These are phyloP conservation scores for Heterobasidion annosum DNA, from an alignment of 1,284 basidiomycete genomes.

Conservation along the genomic window DNA sequence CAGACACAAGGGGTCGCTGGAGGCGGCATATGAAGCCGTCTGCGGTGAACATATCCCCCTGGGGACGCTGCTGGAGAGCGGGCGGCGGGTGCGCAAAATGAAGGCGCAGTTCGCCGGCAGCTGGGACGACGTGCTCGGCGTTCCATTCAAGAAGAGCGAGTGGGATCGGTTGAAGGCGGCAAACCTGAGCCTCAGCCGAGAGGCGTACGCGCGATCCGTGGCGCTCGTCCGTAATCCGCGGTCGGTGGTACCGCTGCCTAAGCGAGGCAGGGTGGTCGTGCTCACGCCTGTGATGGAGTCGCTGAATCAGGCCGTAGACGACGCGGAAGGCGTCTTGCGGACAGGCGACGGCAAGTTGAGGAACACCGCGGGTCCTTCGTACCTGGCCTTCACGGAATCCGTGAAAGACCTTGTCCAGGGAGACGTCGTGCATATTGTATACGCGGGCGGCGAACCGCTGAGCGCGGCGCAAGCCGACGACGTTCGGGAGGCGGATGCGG, in stretches of 20 bases:
- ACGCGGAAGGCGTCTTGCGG: slow-evolving; percentile 35
- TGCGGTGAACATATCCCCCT: slow-evolving; percentile 28
- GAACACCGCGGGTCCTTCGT: slow-evolving; percentile 50
- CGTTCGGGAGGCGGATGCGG: slow-evolving; percentile 15
- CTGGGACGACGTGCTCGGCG: slow-evolving; percentile 31
- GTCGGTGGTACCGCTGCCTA: slow-evolving; percentile 25
- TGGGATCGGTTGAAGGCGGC: slow-evolving; percentile 28
- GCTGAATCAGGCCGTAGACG: slow-evolving; percentile 55
- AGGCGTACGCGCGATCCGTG: slow-evolving; percentile 38
- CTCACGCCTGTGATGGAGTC: slow-evolving; percentile 49
- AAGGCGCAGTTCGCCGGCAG: slow-evolving; percentile 40
- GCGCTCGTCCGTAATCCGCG: slow-evolving; percentile 34
- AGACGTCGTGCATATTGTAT: slow-evolving; percentile 37
- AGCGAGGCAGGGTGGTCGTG: slow-evolving; percentile 25
- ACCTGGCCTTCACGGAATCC: slow-evolving; percentile 35
- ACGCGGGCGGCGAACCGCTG: slow-evolving; percentile 21
- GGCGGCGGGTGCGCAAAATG: slow-evolving; percentile 33
- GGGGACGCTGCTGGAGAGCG: slow-evolving; percentile 31
- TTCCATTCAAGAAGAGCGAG: slow-evolving; percentile 16
- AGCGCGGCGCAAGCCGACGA: slow-evolving; percentile 11
- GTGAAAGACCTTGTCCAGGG: slow-evolving; percentile 23
- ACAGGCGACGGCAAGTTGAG: slow-evolving; percentile 33
- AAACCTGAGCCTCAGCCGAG: slow-evolving; percentile 31
- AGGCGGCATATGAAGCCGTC: slow-evolving; percentile 40
- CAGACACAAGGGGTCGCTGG: slow-evolving; percentile 43